Conservation (phyloP, 2,329 filamentous ascomycete species). For the Neonectria neomacrospora region DNA sequence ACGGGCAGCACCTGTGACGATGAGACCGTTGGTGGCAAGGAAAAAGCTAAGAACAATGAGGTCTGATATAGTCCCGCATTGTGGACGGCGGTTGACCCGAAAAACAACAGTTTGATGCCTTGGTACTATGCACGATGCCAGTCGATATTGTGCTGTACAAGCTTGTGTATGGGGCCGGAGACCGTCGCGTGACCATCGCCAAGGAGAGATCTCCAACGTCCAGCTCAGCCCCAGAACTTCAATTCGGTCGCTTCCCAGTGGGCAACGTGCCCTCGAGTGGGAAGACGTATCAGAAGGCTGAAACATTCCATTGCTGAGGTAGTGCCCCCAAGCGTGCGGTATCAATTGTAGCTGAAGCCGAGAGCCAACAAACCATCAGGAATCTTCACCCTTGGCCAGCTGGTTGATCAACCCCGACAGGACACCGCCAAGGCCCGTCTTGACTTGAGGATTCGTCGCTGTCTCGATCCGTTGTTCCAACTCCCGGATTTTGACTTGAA, state of each 20-base stretch:
- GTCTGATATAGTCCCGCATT: neutral
- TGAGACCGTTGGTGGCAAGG: too few species aligned
- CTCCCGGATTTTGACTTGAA: constrained; percentile 32
- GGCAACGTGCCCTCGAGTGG: constrained; percentile 10
- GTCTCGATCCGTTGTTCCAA: constrained; percentile 31
- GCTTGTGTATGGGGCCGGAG: neutral
- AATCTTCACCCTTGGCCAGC: neutral
- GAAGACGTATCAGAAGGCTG: neutral
- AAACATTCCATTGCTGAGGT: constrained; percentile 17
- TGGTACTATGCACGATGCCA: neutral
- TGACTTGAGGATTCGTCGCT: constrained; percentile 24
- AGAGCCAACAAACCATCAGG: neutral
- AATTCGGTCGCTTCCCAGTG: neutral
- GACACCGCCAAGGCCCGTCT: constrained; percentile 10
- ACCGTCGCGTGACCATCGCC: too few species aligned
- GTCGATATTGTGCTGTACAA: neutral
- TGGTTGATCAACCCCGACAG: constrained; percentile 4
- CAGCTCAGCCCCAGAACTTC: neutral
- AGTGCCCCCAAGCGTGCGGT: neutral
- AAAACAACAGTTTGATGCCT: neutral
- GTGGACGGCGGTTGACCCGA: neutral
- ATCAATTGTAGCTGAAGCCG: neutral
- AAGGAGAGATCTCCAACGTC: neutral
- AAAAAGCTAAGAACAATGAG: too few species aligned
- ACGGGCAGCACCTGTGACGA: too few species aligned